Evolutionary conservation across 1,284 basidiomycete species (phyloP), one percentile per base, ranked within the genome.

Genomic region (Pisolithus thermaeus): DNA sequence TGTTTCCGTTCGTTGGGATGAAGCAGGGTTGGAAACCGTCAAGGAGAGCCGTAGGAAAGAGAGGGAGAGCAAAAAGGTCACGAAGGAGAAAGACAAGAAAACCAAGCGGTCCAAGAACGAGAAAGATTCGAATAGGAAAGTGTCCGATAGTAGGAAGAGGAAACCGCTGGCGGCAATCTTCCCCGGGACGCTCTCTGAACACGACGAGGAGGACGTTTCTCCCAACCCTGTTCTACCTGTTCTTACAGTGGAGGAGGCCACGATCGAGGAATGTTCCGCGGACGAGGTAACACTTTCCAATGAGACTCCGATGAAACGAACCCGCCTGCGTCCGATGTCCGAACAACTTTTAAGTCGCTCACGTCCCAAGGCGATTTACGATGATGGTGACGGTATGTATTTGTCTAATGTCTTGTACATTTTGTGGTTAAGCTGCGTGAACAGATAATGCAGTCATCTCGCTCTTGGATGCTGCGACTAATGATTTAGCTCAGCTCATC

Each of bases 401-500:
- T 7, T 7, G 25, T 40, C 50, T 28, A 25, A 47, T 37, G 1
- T 27, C 42, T 39, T 22, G 44, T 52, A 14, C 25, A 2, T 30
- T 37, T 37, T 42, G 43, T 20, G 51, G 42, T 49, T 57, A 37
- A 59, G n/a, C 25, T 49, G 30, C n/a, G 53, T 51, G n/a, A 27
- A 16, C 50, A 57, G 55, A 59, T 27, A 82, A 58, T 18, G 87
- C 76, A 52, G 78, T 79, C n/a, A 62, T 90, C 1, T 85, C 81
- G 0, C 76, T 88, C 20, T 67, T 90, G 20, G 84, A 84, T 53
- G 84, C 83, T 0, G 88, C 83, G 0, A 90, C 87, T 0, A 81
- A 87, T 49, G 88, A 90, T 42, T 73, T 91, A 2, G 88, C 85
- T 0, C 78, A 79, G 46, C 71, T 91, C 12, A 87, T 91, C 65